Evolutionary conservation across 2,329 filamentous ascomycete species (phyloP).

Genomic region (Fusarium nelsonii): DNA sequence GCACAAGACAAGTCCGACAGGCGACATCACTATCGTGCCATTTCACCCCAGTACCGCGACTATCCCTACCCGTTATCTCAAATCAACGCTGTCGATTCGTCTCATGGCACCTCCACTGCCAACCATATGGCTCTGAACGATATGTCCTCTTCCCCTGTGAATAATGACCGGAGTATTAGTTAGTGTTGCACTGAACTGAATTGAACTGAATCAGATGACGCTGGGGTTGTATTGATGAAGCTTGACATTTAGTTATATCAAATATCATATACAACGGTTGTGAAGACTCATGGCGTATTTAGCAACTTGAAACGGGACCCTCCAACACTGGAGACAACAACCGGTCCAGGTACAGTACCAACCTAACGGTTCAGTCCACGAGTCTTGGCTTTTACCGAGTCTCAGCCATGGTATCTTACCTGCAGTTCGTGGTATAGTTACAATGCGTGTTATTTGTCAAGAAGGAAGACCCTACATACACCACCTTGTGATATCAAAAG

Average conservation of each 20-base stretch:
- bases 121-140: conserved; percentile 29
- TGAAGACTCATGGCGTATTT: not conserved
- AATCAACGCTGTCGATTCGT: conserved; percentile 1
- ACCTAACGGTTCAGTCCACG: not conserved
- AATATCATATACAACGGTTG: not conserved
- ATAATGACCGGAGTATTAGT: conserved; percentile 25
- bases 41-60: conserved; percentile 25
- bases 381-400: conserved; percentile 13
- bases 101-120: conserved; percentile 27
- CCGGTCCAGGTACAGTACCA: not conserved
- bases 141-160: conserved; percentile 1
- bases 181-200: conserved; percentile 11
- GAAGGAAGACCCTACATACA: conserved; percentile 6
- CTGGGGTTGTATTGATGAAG: not conserved
- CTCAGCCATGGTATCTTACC: conserved; percentile 18
- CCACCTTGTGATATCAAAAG: too few relatives aligned
- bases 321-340: not conserved
- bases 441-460: conserved; percentile 21
- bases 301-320: not conserved
- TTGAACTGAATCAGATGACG: not conserved
- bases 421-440: not conserved
- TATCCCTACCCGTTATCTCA: conserved; percentile 15
- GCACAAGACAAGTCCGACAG: conserved; percentile 5
- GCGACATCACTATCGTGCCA: conserved; percentile 35
- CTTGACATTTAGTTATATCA: not conserved